A percentile compares a stretch with the other conserved stretches of the same genome.
Evolutionary conservation across 805 yeast species (phyloP).

Genomic region (Metschnikowia lochheadii): DNA sequence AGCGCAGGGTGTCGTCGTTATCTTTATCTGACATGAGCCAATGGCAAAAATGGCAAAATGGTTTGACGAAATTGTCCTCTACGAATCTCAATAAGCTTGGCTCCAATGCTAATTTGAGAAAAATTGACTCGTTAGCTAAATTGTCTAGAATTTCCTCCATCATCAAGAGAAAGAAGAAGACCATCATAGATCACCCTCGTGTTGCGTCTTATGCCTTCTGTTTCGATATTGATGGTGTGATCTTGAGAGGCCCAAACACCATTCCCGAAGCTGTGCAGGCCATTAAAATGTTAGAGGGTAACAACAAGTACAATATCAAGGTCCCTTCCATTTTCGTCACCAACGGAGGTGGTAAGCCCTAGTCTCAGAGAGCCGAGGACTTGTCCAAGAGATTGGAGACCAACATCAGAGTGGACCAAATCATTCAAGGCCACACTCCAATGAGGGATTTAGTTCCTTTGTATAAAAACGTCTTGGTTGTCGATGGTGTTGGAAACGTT

Average conservation of each 20-base stretch:
- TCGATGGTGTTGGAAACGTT: slow-evolving; percentile 84
- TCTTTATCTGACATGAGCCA: slow-evolving; percentile 64
- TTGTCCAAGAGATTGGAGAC: slow-evolving; percentile 57
- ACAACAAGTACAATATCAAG: slow-evolving; percentile 66
- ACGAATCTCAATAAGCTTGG: slow-evolving; percentile 33
- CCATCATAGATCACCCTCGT: slow-evolving; percentile 62
- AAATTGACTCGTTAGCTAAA: slow-evolving; percentile 43
- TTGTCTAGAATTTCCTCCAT: slow-evolving; percentile 44
- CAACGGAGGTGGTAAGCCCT: slow-evolving; percentile 90
- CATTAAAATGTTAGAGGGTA: slow-evolving; percentile 66
- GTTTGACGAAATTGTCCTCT: slow-evolving; percentile 38
- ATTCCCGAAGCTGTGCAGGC: slow-evolving; percentile 80
- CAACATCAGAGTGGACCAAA: slow-evolving; percentile 68
- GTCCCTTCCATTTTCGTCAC: slow-evolving; percentile 80
- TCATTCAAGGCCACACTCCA: slow-evolving; percentile 92
- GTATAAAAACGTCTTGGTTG: slow-evolving; percentile 73
- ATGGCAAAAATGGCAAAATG: slow-evolving; percentile 59
- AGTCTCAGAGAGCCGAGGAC: slow-evolving; percentile 67
- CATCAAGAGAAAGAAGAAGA: slow-evolving; percentile 45
- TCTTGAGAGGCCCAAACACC: slow-evolving; percentile 78
- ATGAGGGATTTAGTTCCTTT: slow-evolving; percentile 74
- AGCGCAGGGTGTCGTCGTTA: slow-evolving; percentile 59
- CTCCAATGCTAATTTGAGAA: slow-evolving; percentile 35
- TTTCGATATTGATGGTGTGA: slow-evolving; percentile 90
- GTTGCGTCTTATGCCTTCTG: slow-evolving; percentile 86